Percentiles rank a stretch among this genome's conserved stretches.
These are phyloP conservation scores for Nemania diffusa DNA, from an alignment of 2,329 filamentous ascomycete genomes.

Conservation along the genomic window DNA sequence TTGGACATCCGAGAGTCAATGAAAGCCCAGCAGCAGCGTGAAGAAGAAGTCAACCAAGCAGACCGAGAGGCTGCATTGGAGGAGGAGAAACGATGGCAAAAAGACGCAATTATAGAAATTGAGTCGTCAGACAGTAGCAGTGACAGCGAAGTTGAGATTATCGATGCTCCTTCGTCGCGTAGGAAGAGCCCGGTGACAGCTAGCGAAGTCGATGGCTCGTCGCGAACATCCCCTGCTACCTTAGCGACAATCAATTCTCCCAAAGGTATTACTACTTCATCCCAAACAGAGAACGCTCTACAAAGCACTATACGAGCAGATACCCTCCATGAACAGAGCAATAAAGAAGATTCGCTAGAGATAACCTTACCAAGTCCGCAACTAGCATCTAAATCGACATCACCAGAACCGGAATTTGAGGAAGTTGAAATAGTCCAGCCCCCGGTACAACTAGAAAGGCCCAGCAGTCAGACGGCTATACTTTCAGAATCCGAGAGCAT, in stretches of 20 bases:
- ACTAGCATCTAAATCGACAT: constrained; percentile 35
- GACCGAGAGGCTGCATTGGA: constrained; percentile 67
- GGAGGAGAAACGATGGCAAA: constrained; percentile 58
- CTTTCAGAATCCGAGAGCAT: constrained; percentile 39
- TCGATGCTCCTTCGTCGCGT: constrained; percentile 60
- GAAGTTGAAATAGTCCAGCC: constrained; percentile 46
- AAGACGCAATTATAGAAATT: constrained; percentile 68
- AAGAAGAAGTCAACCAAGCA: constrained; percentile 71
- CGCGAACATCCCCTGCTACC: constrained; percentile 39
- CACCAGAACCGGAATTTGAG: constrained; percentile 49
- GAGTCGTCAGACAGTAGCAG: constrained; percentile 65
- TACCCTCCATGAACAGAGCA: constrained; percentile 33
- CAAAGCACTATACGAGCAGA: constrained; percentile 34
- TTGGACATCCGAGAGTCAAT: constrained; percentile 73
- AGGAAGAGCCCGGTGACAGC: constrained; percentile 40
- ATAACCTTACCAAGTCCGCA: constrained; percentile 12
- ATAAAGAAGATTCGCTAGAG: background rate
- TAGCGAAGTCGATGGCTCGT: constrained; percentile 24
- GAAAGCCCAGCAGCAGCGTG: constrained; percentile 66
- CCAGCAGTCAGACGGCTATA: constrained; percentile 23
- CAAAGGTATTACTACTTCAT: constrained; percentile 23
- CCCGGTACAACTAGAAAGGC: constrained; percentile 36
- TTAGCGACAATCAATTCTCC: constrained; percentile 40
- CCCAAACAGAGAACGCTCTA: constrained; percentile 27
- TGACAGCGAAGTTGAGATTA: constrained; percentile 66